Percentiles rank a stretch among this genome's conserved stretches.
phyloP scores from a whole-genome alignment of 306 rosid genomes.

The Quercus berberidifolia region DNA sequence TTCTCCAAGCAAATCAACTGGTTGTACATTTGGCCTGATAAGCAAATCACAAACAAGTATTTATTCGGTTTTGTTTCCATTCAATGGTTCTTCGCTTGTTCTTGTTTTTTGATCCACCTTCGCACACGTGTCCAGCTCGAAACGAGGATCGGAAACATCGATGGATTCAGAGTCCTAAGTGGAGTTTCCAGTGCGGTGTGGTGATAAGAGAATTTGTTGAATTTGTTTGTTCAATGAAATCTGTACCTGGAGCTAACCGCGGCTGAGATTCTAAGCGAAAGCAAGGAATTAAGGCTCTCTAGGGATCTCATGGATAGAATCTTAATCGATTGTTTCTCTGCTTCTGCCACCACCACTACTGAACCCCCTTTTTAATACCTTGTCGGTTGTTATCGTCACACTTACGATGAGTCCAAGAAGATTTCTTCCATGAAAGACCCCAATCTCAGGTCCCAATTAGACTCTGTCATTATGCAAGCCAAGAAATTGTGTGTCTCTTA shows the following conservation, averaged over 20 bases:
- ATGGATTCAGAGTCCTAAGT: too few relatives aligned
- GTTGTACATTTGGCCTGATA: conserved; percentile 92
- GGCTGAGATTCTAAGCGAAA: conserved; percentile 87
- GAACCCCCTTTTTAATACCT: conserved; percentile 72
- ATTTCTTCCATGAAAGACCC: conserved; percentile 71
- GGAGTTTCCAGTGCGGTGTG: too few relatives aligned
- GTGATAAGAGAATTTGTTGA: too few relatives aligned
- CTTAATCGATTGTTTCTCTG: conserved; percentile 76
- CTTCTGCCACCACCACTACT: conserved; percentile 19
- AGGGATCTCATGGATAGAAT: conserved; percentile 71
- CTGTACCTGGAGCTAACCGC: conserved; percentile 73
- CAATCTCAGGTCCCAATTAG: conserved; percentile 56
- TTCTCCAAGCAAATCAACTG: conserved; percentile 94
- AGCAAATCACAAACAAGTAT: too few relatives aligned
- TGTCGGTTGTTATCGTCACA: conserved; percentile 68
- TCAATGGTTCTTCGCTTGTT: too few relatives aligned
- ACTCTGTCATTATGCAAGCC: conserved; percentile 52
- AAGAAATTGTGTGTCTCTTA: conserved; percentile 72
- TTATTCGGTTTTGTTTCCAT: too few relatives aligned
- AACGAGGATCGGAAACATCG: too few relatives aligned
- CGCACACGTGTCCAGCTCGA: too few relatives aligned
- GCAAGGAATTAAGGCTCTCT: conserved; percentile 56
- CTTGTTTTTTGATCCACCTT: too few relatives aligned
- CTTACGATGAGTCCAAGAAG: conserved; percentile 70
- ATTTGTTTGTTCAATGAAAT: too few relatives aligned